Evolutionary conservation across 129 eudicot species (phyloP), one percentile per base, ranked within the genome.

Genomic region (Escallonia herrerae): DNA sequence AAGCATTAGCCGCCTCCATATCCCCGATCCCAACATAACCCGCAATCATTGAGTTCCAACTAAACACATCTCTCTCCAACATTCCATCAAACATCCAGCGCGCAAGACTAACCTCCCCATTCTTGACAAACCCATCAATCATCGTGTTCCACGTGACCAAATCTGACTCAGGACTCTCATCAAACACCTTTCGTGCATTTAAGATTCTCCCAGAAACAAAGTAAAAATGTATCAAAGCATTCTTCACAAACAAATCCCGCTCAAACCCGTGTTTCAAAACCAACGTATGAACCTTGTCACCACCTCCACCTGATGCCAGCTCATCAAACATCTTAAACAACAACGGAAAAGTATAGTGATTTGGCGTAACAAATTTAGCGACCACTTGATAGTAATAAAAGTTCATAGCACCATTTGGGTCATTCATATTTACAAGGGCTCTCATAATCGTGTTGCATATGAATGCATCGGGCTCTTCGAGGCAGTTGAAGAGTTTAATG

Each of bases 101-200:
- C 40, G 85, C 90, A 69, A 51, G 12, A 54, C 42, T 72, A 61
- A 81, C 72, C 66, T 72, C 77, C 58, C 86, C 86, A 46, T 80
- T 83, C 79, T 83, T 83, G 54, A 72, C 82, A 67, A 72, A 83
- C 67, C 89, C 89, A 76, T 73, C 86, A 72, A 87, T 75, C 91
- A 84, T 82, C 4, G 86, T 53, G 62, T 82, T 87, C 89, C 89
- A 87, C 14, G 82, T 81, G 67, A 82, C 91, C 73, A 84, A 54
- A 80, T 84, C 95, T 15, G 62, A 69, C 15, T 76, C 82, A 38
- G 66, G 43, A 72, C 91, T 69, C 65, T 65, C 37, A 74, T 72
- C 81, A 80, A 84, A 84, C 81, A 84, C 77, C 63, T 33, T 72
- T 49, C 65, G 56, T 41, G 89, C 84, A 55, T 77, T 78, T 69